Conservation (phyloP, 2,329 filamentous ascomycete genomes). For the Ascochyta koolunga region DNA sequence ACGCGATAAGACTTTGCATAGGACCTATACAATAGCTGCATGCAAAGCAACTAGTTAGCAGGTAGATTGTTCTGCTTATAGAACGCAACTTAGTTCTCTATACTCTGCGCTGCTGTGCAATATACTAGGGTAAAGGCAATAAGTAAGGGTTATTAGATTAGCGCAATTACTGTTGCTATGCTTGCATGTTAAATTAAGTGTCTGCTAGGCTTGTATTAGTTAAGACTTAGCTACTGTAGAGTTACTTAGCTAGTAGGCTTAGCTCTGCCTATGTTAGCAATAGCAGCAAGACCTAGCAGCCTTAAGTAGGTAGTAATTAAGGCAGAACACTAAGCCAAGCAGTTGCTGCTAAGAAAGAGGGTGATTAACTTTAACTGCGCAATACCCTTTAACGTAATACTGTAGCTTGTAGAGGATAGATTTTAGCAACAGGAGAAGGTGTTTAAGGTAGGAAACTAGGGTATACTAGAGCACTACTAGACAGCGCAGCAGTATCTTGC, state of each 20-base stretch:
- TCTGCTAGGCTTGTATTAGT: background rate
- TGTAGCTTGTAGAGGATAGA: no score
- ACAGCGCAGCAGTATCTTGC: no score
- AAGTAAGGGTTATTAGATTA: background rate
- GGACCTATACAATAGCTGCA: constrained; percentile 5
- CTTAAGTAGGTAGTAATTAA: background rate
- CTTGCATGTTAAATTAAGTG: background rate
- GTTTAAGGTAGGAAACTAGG: no score
- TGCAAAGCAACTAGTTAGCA: background rate
- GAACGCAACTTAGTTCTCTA: constrained; percentile 2
- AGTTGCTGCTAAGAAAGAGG: no score
- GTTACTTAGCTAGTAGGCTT: background rate
- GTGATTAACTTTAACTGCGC: background rate
- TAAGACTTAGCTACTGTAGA: background rate
- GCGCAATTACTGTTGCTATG: background rate
- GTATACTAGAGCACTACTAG: no score
- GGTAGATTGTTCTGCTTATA: constrained; percentile 8
- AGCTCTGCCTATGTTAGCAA: background rate
- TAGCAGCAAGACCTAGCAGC: background rate
- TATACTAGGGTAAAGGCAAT: background rate
- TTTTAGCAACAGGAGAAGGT: no score
- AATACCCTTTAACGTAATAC: no score
- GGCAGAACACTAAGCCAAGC: background rate
- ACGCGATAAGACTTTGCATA: background rate
- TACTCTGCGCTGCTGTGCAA: background rate